phyloP scores from a whole-genome alignment of 768 basidiomycete genomes.

The Ephemerocybe angulata region DNA sequence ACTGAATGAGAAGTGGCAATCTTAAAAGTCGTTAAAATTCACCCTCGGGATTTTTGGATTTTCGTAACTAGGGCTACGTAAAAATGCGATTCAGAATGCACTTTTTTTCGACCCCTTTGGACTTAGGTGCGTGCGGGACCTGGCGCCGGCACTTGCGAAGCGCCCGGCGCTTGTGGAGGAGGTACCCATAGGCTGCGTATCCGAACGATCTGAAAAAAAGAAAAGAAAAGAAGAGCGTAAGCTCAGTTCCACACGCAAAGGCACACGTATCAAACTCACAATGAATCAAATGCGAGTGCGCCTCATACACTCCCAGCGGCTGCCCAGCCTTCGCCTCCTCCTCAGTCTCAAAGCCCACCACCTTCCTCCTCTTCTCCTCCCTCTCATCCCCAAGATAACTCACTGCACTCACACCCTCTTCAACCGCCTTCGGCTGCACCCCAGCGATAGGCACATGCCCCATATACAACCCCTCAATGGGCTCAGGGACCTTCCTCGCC shows the following conservation, averaged over 20 bases:
- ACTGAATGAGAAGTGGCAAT: too few species aligned
- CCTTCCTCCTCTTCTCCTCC: slow-evolving; percentile 15
- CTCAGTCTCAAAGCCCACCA: slow-evolving; percentile 19
- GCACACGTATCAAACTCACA: too few species aligned
- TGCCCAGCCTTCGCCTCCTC: slow-evolving; percentile 25
- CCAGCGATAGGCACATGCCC: slow-evolving; percentile 22
- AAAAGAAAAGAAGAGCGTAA: neutral
- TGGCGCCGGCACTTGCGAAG: too few species aligned
- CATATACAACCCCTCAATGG: slow-evolving; percentile 35
- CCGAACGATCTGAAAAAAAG: slow-evolving; percentile 54
- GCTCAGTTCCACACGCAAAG: too few species aligned
- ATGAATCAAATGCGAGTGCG: slow-evolving; percentile 71
- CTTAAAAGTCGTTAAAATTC: too few species aligned
- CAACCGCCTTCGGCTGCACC: slow-evolving; percentile 22
- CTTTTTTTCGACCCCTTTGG: too few species aligned
- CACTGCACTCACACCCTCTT: slow-evolving; percentile 18
- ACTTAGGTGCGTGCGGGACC: too few species aligned
- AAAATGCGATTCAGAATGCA: too few species aligned
- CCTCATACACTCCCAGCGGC: slow-evolving; percentile 76
- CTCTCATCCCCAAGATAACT: slow-evolving; percentile 16
- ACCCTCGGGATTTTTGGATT: too few species aligned
- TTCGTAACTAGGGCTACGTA: too few species aligned
- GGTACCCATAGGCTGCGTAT: slow-evolving; percentile 85
- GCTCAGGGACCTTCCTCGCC: slow-evolving; percentile 49
- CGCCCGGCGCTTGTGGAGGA: too few species aligned